phyloP scores from a whole-genome alignment of 73 alveolate genomes.

The Stentor roeselii region DNA sequence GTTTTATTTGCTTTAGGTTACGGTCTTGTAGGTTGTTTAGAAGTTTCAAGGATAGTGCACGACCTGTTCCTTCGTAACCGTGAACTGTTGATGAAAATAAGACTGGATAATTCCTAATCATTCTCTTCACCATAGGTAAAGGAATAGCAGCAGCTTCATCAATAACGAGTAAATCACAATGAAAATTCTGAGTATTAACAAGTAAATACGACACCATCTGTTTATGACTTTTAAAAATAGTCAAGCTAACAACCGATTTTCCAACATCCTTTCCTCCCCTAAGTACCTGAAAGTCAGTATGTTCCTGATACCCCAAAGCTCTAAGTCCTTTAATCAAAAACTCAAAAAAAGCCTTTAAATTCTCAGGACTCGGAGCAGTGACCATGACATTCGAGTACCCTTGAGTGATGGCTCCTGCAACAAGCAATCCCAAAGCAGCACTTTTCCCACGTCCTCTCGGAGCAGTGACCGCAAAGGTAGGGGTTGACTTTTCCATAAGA shows the following conservation, averaged over 20 bases:
- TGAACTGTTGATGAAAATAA: constrained; percentile 97
- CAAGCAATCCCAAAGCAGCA: constrained; percentile 96
- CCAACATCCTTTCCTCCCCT: constrained; percentile 88
- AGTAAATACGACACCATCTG: constrained; percentile 87
- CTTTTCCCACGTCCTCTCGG: constrained; percentile 98
- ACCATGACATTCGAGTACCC: constrained; percentile 98
- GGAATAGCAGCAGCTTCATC: constrained; percentile 99
- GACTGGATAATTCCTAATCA: constrained; percentile 92
- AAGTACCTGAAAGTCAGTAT: constrained; percentile 86
- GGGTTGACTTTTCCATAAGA: constrained; percentile 87
- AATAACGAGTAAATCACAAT: constrained; percentile 97
- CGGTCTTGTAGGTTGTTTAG: constrained; percentile 56
- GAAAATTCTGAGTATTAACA: constrained; percentile 74
- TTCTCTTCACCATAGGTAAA: constrained; percentile 81
- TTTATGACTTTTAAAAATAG: constrained; percentile 87
- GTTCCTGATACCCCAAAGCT: constrained; percentile 90
- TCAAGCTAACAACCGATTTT: constrained; percentile 84
- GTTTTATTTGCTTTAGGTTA: constrained; percentile 46
- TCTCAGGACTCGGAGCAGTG: constrained; percentile 83
- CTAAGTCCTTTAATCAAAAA: constrained; percentile 94
- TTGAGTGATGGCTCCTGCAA: constrained; percentile 96
- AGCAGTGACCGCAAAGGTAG: constrained; percentile 95
- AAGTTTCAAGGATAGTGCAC: constrained; percentile 88
- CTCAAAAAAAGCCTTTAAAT: constrained; percentile 91
- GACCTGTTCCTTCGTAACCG: constrained; percentile 99